A percentile compares a stretch with the other conserved stretches of the same genome.
Evolutionary conservation across 1,284 basidiomycete genomes (phyloP).

Genomic region (Fereydounia khargensis): DNA sequence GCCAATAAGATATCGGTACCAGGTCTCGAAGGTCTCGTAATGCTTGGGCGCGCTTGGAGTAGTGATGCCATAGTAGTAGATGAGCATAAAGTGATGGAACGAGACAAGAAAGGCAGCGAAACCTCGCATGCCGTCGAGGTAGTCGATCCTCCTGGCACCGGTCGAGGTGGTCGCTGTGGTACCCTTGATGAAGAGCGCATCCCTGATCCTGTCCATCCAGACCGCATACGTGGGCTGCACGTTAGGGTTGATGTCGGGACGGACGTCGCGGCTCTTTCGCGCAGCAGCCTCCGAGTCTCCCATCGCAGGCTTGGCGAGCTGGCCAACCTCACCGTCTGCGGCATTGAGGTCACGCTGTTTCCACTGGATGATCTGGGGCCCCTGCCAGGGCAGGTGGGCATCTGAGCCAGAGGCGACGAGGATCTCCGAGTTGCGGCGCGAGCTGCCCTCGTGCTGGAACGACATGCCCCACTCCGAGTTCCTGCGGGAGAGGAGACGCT

Average conservation of each 20-base stretch:
- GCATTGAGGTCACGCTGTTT: constrained; percentile 30
- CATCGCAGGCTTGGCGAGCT: constrained; percentile 29
- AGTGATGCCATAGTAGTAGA: constrained; percentile 45
- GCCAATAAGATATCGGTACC: constrained; percentile 40
- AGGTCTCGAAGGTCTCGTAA: constrained; percentile 40
- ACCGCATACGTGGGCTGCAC: neutral
- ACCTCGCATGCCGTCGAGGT: constrained; percentile 46
- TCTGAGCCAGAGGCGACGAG: constrained; percentile 15
- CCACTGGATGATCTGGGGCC: constrained; percentile 41
- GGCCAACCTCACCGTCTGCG: constrained; percentile 29
- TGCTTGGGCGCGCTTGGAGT: constrained; percentile 24
- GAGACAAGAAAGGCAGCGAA: constrained; percentile 50
- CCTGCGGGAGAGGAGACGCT: neutral
- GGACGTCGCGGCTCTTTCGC: constrained; percentile 1
- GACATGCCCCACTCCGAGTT: constrained; percentile 1
- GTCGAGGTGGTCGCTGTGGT: constrained; percentile 30
- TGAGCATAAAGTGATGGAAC: constrained; percentile 49
- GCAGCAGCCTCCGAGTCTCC: constrained; percentile 30
- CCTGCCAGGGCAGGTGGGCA: constrained; percentile 18
- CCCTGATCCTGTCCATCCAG: neutral
- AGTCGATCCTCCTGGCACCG: constrained; percentile 43
- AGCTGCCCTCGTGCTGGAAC: constrained; percentile 33
- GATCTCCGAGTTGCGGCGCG: constrained; percentile 11
- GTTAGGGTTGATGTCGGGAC: constrained; percentile 2
- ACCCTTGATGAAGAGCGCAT: constrained; percentile 37